phyloP scores from a whole-genome alignment of 2,329 filamentous ascomycete species.

The Lecanicillium sp. region DNA sequence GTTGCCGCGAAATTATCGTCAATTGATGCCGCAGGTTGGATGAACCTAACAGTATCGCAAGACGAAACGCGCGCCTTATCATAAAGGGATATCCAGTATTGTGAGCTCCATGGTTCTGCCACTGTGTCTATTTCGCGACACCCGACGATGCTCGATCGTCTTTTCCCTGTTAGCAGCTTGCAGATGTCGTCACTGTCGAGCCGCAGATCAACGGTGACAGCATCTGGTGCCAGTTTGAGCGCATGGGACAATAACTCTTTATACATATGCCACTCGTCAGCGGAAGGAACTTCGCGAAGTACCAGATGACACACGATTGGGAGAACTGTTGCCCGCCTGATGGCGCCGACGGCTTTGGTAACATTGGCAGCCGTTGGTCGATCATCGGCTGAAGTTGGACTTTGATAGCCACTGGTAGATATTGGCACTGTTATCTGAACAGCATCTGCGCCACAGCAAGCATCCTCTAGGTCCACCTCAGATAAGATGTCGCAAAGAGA shows the following conservation, averaged over 20 bases:
- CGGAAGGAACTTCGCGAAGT: conserved; percentile 9
- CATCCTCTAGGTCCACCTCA: conserved; percentile 33
- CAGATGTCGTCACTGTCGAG: conserved; percentile 42
- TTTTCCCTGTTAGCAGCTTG: conserved; percentile 40
- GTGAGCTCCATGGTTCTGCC: conserved; percentile 45
- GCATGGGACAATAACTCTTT: conserved; percentile 50
- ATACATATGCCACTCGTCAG: conserved; percentile 29
- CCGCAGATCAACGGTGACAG: conserved; percentile 52
- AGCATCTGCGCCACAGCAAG: conserved; percentile 3
- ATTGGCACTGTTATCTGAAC: conserved; percentile 1
- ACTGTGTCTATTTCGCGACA: conserved; percentile 35
- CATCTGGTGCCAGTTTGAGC: conserved; percentile 54
- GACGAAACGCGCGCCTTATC: conserved; percentile 47
- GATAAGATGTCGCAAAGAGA: conserved; percentile 48
- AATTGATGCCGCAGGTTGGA: conserved; percentile 45
- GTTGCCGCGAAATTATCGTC: conserved; percentile 56
- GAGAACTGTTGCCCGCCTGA: conserved; percentile 50
- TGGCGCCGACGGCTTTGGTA: conserved; percentile 14
- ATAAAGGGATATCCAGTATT: conserved; percentile 48
- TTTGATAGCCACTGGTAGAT: background rate
- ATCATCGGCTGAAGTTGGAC: background rate
- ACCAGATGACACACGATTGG: conserved; percentile 43
- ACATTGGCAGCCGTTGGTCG: background rate
- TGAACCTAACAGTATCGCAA: conserved; percentile 55
- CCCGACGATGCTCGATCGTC: conserved; percentile 54